Evolutionary conservation across 208 protist species (phyloP).

Genomic region (Zelonia costaricensis): DNA sequence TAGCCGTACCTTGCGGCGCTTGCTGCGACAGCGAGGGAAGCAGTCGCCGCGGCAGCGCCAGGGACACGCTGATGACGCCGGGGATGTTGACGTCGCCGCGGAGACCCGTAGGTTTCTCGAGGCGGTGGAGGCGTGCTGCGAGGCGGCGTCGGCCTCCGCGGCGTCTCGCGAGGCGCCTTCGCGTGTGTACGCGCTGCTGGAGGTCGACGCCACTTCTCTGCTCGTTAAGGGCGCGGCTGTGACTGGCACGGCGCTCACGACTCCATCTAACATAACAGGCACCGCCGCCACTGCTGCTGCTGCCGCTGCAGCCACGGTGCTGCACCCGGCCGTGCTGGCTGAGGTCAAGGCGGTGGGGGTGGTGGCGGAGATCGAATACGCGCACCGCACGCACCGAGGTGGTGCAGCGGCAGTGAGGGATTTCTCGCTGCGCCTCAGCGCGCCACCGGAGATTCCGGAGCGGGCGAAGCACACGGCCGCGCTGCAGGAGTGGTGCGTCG

Average conservation of each 20-base stretch:
- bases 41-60: not conserved
- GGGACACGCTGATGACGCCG: not conserved
- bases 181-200: slow-evolving; percentile 5
- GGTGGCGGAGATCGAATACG: slow-evolving; percentile 29
- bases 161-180: too few species aligned
- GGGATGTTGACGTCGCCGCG: not conserved
- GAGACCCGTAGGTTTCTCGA: slow-evolving; percentile 2
- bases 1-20: slow-evolving; percentile 2
- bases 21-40: not conserved
- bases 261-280: not conserved
- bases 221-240: too few species aligned
- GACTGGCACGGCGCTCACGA: not conserved
- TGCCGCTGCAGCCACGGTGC: slow-evolving; percentile 2
- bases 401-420: slow-evolving; percentile 7
- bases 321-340: slow-evolving; percentile 40
- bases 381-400: not conserved
- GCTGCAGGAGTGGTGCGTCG: slow-evolving; percentile 41
- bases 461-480: slow-evolving; percentile 24
- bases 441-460: slow-evolving; percentile 29
- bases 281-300: not conserved
- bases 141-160: too few species aligned
- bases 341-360: slow-evolving; percentile 48
- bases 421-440: slow-evolving; percentile 28
- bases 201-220: slow-evolving; percentile 1
- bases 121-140: slow-evolving; percentile 1